A percentile compares a stretch with the other conserved stretches of the same genome.
Conservation (phyloP, 139 green algal genomes). For the Volvox africanus region DNA sequence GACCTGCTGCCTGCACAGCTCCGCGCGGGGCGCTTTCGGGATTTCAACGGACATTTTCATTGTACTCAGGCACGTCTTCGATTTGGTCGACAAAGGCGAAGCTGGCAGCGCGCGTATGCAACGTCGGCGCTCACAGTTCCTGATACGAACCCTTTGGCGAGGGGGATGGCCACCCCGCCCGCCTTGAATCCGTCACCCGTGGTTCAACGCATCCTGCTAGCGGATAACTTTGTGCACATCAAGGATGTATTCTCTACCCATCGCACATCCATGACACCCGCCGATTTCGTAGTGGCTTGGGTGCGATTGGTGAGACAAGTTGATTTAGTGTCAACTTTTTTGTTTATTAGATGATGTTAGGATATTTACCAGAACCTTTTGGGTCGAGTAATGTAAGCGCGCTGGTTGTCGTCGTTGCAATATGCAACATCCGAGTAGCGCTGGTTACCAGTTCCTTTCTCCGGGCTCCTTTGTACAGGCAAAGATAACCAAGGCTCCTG, state of each 20-base stretch:
- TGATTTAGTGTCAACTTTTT: too few relatives aligned
- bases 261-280: not conserved
- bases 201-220: conserved; percentile 10
- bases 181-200: not conserved
- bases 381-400: too few relatives aligned
- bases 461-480: not conserved
- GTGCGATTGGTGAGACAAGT: conserved; percentile 17
- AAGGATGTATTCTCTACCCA: not conserved
- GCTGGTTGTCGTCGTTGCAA: too few relatives aligned
- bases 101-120: not conserved
- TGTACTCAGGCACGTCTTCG: not conserved
- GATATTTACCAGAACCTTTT: too few relatives aligned
- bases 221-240: not conserved
- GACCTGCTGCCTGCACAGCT: not conserved
- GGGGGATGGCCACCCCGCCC: not conserved
- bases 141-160: not conserved
- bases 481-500: conserved; percentile 23
- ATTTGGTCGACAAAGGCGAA: not conserved
- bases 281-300: not conserved
- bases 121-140: not conserved
- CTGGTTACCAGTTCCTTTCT: not conserved
- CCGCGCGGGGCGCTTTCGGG: not conserved
- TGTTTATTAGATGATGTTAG: too few relatives aligned
- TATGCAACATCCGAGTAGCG: not conserved
- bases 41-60: not conserved